phyloP scores from a whole-genome alignment of 176 grass and related monocot species.

The Oryza longistaminata region DNA sequence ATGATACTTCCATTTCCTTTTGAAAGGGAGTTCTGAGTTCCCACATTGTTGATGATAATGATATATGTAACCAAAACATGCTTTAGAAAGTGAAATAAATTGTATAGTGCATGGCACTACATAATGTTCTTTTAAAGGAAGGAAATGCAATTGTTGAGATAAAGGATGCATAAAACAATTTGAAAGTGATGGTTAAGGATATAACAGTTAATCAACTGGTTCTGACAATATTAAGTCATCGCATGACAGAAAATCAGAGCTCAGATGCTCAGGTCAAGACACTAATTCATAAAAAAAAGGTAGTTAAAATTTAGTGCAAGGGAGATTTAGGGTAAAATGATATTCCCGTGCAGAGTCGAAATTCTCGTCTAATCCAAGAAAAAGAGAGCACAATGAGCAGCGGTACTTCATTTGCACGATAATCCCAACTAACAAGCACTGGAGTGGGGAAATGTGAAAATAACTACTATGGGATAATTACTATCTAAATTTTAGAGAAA shows the following conservation, averaged over 20 bases:
- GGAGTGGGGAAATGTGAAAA: background rate
- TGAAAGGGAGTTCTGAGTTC: background rate
- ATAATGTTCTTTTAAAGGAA: background rate
- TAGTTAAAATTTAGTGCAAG: conserved; percentile 26
- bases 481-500: background rate
- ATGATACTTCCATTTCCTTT: conserved; percentile 32
- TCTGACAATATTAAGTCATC: background rate
- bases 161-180: conserved; percentile 22
- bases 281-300: background rate
- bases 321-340: background rate
- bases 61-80: conserved; percentile 30
- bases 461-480: background rate
- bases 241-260: conserved; percentile 10
- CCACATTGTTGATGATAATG: background rate
- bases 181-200: background rate
- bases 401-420: background rate
- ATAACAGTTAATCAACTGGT: conserved; percentile 6
- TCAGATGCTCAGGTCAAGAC: conserved; percentile 1
- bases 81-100: conserved; percentile 18
- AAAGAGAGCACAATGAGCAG: too few relatives aligned
- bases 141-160: background rate
- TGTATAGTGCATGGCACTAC: background rate
- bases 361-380: background rate
- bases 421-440: background rate
- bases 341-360: background rate